Percentiles rank a stretch among this genome's conserved stretches.
phyloP scores from a whole-genome alignment of 371 early-diverging fungal species.

The Actinomortierella ambigua region DNA sequence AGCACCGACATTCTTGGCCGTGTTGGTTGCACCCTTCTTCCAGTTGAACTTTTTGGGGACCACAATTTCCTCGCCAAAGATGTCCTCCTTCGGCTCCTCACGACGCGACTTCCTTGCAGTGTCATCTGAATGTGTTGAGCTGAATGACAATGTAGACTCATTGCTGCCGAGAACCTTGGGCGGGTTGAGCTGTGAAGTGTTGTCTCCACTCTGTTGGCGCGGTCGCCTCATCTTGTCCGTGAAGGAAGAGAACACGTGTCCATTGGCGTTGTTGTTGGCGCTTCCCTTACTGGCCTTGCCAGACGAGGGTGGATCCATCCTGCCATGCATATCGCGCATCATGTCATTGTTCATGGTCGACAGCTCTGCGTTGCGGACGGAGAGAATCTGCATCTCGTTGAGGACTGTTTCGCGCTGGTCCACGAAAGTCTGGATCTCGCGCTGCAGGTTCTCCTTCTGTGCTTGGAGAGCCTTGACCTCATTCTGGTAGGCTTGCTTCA shows the following conservation, averaged over 20 bases:
- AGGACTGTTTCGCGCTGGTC: conserved; percentile 48
- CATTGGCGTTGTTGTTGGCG: background rate
- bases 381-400: conserved; percentile 58
- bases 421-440: conserved; percentile 25
- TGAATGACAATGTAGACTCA: conserved; percentile 16
- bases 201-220: conserved; percentile 17
- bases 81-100: conserved; percentile 29
- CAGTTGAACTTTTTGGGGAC: conserved; percentile 44
- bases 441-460: conserved; percentile 33
- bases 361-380: conserved; percentile 58
- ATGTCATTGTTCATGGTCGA: conserved; percentile 60
- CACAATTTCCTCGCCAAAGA: conserved; percentile 35
- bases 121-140: conserved; percentile 25
- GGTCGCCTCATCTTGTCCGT: conserved; percentile 23
- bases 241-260: conserved; percentile 13
- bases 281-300: too few relatives aligned
- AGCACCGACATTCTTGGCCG: conserved; percentile 26
- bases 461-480: conserved; percentile 46
- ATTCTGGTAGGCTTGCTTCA: conserved; percentile 39
- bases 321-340: conserved; percentile 40
- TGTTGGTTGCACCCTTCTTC: conserved; percentile 44
- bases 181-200: too few relatives aligned
- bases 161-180: too few relatives aligned
- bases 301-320: too few relatives aligned
- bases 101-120: background rate